Conservation (phyloP, 2,329 filamentous ascomycete species). For the Aureobasidium melanogenum region DNA sequence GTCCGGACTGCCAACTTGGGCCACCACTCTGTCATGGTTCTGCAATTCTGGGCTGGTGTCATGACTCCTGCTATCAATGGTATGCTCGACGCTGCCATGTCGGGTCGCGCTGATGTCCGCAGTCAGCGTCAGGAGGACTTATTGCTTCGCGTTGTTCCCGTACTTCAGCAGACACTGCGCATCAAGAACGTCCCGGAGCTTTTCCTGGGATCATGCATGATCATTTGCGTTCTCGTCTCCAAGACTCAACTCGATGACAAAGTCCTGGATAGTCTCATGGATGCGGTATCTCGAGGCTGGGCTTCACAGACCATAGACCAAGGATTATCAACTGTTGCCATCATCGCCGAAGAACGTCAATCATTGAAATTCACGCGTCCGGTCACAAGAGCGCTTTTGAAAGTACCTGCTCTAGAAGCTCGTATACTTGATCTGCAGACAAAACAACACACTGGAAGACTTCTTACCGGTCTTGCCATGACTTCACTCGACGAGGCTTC, state of each 20-base stretch:
- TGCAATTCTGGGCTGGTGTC: conserved; percentile 87
- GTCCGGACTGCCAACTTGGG: conserved; percentile 62
- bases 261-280: conserved; percentile 80
- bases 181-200: conserved; percentile 69
- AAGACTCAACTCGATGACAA: conserved; percentile 73
- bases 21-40: conserved; percentile 65
- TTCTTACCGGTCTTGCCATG: conserved; percentile 63
- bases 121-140: conserved; percentile 71
- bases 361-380: conserved; percentile 59
- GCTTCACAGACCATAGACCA: conserved; percentile 61
- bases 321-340: conserved; percentile 69
- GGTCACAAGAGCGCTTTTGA: conserved; percentile 61
- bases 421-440: conserved; percentile 54
- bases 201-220: conserved; percentile 84
- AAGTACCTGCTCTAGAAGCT: conserved; percentile 50
- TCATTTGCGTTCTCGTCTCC: conserved; percentile 73
- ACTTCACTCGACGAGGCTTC: conserved; percentile 54
- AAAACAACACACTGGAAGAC: conserved; percentile 59
- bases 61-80: conserved; percentile 77
- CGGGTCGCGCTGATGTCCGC: conserved; percentile 67
- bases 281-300: conserved; percentile 73
- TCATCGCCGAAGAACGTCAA: conserved; percentile 72
- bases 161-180: conserved; percentile 69
- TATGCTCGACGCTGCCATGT: conserved; percentile 68
- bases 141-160: conserved; percentile 57